Evolutionary conservation across 2,329 filamentous ascomycete species (phyloP), one percentile per base, ranked within the genome.

Genomic region (Pyrenochaeta sp.): DNA sequence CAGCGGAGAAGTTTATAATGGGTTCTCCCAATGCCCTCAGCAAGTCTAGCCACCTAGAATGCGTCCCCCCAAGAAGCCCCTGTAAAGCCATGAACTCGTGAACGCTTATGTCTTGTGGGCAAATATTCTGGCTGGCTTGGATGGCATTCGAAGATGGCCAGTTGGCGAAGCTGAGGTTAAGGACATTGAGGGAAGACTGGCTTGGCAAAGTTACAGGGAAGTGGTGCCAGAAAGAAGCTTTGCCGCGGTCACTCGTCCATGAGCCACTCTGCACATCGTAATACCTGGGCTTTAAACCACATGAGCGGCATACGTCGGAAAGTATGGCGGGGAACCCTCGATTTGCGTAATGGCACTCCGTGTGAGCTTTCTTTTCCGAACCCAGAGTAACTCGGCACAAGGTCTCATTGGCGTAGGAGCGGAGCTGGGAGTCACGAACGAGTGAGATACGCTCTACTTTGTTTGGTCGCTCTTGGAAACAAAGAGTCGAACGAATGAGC

Each of bases 1-100:
- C 74, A 0, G 75, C 77, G 20, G 80, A 82, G 48, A 88, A 82
- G 48, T 87, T 87, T 3, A 90, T 37, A 45, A 34, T 81, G 66
- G 79, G 75, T 0, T 77, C 75, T 0, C 73, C 80, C 3, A 84
- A 56, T 48, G 84, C 80, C 0, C 74, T 47, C 0, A 82, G 53
- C 0, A 84, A 68, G 3, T 73, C 69, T 1, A 71, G 60, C 78
- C 81, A 82, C 5, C 80, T 71, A 1, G 75, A 67, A 7, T 70
- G 54, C 3, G 68, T 71, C 0, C 80, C 81, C 0, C 75, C 70
- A 1, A 81, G 54, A 0, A 83, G 61, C 1, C 64, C 69, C 44
- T 82, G 78, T 36, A 78, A 78, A 0, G 82, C 74, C 17, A 74
- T 69, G 34, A 76, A 85, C 40, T 86, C 83, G 10, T 83, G 77